phyloP scores from a whole-genome alignment of 805 yeast species.

The Saturnispora quitensis region DNA sequence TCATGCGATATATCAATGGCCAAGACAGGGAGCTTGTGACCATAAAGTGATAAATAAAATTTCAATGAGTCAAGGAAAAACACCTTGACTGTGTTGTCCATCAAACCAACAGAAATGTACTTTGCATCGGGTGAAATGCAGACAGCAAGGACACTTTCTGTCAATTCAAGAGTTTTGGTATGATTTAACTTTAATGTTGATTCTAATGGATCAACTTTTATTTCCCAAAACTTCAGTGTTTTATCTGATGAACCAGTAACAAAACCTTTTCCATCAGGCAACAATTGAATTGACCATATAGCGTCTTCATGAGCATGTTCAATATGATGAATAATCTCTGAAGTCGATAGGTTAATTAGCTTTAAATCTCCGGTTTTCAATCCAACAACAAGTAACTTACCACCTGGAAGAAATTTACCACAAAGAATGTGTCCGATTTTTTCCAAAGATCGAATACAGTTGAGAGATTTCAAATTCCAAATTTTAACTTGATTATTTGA shows the following conservation, averaged over 20 bases:
- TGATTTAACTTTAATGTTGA: constrained; percentile 55
- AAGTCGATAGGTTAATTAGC: constrained; percentile 77
- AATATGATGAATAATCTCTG: constrained; percentile 59
- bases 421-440: constrained; percentile 76
- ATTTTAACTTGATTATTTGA: constrained; percentile 83
- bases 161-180: constrained; percentile 72
- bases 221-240: constrained; percentile 80
- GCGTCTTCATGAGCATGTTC: constrained; percentile 69
- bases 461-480: constrained; percentile 69
- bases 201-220: constrained; percentile 55
- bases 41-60: constrained; percentile 81
- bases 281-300: constrained; percentile 83
- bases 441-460: constrained; percentile 79
- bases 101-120: constrained; percentile 70
- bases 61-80: constrained; percentile 82
- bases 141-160: constrained; percentile 77
- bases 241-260: constrained; percentile 95
- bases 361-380: constrained; percentile 81
- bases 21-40: constrained; percentile 92
- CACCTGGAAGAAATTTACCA: constrained; percentile 83
- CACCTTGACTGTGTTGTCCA: constrained; percentile 94
- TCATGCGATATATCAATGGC: constrained; percentile 87
- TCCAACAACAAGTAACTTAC: constrained; percentile 76
- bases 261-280: constrained; percentile 75
- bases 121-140: constrained; percentile 72